Evolutionary conservation across 805 yeast species (phyloP).

Genomic region (Schwanniomyces sp.): DNA sequence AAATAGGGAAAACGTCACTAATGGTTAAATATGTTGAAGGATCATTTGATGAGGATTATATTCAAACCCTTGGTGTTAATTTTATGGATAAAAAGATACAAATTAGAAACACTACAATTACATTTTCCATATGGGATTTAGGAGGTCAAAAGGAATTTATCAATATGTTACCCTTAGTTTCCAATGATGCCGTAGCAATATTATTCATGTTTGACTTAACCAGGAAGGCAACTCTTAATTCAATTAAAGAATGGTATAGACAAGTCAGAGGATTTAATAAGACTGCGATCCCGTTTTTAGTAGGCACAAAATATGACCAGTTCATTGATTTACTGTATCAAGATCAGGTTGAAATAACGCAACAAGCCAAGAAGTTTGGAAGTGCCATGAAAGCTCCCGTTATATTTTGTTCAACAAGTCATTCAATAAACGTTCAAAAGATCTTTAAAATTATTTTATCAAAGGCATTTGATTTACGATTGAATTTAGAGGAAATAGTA

Average conservation of each 20-base stretch:
- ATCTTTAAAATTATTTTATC: slow-evolving; percentile 88
- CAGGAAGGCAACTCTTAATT: slow-evolving; percentile 77
- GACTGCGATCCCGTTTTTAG: slow-evolving; percentile 85
- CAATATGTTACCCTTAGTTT: slow-evolving; percentile 91
- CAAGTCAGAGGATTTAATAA: slow-evolving; percentile 87
- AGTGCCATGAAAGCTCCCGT: slow-evolving; percentile 84
- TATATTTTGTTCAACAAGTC: slow-evolving; percentile 87
- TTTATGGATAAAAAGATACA: slow-evolving; percentile 88
- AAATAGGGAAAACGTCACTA: slow-evolving; percentile 91
- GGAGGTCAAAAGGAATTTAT: slow-evolving; percentile 96
- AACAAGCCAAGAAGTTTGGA: slow-evolving; percentile 81
- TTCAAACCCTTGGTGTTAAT: slow-evolving; percentile 93
- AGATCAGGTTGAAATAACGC: slow-evolving; percentile 83
- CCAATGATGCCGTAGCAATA: slow-evolving; percentile 89
- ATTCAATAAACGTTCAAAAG: slow-evolving; percentile 89
- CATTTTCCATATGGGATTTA: slow-evolving; percentile 91
- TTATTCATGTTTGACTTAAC: slow-evolving; percentile 87
- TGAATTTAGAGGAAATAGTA: slow-evolving; percentile 80
- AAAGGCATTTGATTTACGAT: slow-evolving; percentile 82
- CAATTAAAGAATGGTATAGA: slow-evolving; percentile 93
- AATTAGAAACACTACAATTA: slow-evolving; percentile 81
- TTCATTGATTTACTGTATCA: slow-evolving; percentile 76
- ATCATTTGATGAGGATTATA: slow-evolving; percentile 85
- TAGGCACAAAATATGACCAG: slow-evolving; percentile 91
- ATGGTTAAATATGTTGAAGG: slow-evolving; percentile 99